phyloP scores from a whole-genome alignment of 805 yeast species.

The Kazachstania kunashirensis region DNA sequence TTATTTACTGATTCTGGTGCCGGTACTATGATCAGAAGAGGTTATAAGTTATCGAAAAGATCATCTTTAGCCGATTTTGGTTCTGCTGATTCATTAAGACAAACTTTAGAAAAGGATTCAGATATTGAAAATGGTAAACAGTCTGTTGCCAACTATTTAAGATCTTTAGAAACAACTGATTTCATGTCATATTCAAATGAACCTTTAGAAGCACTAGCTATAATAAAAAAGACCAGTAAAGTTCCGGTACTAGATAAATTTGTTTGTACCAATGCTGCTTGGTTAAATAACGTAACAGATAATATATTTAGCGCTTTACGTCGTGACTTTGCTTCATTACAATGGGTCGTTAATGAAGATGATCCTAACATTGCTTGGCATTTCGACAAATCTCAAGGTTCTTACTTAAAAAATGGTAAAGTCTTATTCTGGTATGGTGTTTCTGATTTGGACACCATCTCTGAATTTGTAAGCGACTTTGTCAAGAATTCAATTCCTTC shows the following conservation, averaged over 20 bases:
- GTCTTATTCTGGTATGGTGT: constrained; percentile 94
- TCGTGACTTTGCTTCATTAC: constrained; percentile 62
- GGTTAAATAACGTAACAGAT: constrained; percentile 96
- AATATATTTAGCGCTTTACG: constrained; percentile 78
- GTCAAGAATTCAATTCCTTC: constrained; percentile 27
- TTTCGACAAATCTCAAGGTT: constrained; percentile 88
- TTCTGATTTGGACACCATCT: constrained; percentile 48
- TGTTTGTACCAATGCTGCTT: constrained; percentile 78
- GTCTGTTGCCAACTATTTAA: constrained; percentile 75
- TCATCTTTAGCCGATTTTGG: constrained; percentile 57
- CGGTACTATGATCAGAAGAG: constrained; percentile 96
- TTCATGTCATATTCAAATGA: constrained; percentile 90
- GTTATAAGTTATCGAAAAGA: constrained; percentile 75
- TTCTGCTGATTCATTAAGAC: constrained; percentile 66
- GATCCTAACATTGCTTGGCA: constrained; percentile 88
- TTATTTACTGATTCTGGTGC: constrained; percentile 98
- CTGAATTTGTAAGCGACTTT: constrained; percentile 53
- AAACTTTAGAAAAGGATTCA: constrained; percentile 67
- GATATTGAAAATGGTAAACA: constrained; percentile 59
- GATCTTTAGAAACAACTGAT: constrained; percentile 48
- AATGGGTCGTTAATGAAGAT: constrained; percentile 86
- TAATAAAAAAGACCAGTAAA: constrained; percentile 46
- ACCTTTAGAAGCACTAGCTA: constrained; percentile 88
- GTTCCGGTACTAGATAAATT: constrained; percentile 76
- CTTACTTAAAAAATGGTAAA: constrained; percentile 79